Evolutionary conservation across 2,329 filamentous ascomycete species (phyloP), one percentile per base, ranked within the genome.

Genomic region (Scedosporium apiospermum): DNA sequence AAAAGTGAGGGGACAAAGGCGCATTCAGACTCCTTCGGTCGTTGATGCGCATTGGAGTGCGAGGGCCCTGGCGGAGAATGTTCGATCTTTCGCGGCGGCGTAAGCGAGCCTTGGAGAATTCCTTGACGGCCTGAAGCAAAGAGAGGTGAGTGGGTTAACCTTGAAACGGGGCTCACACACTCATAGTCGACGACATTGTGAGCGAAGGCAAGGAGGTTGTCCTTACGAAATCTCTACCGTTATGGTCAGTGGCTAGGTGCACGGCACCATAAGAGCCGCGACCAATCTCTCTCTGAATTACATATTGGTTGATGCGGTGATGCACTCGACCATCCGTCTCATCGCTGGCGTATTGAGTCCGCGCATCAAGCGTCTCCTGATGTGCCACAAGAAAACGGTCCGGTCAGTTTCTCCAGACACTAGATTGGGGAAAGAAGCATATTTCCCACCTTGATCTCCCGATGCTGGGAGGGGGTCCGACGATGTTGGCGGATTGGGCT

Each of bases 271-370:
- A 99, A 0, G 93, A 98, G 18, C 95, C 95, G 66, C 92, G 83
- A n/a, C 95, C 95, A 69, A 99, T 97, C 79, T 98, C 93, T 73
- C 96, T 89, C 73, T 89, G 88, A 71, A 99, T 95, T 63, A 89
- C 82, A 74, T 98, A 99, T 76, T 98, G 93, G 73, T 98, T 98
- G 77, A 98, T 93, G 63, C 87, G 85, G 71, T 96, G 91, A 71
- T 96, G 87, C 2, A 89, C 87, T 60, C 81, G 83, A 27, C 92
- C 92, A 70, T 96, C 91, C 67, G 88, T 81, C 68, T 93, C 88
- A 72, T 92, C 93, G 69, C 88, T 95, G 65, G 85, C 88, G 74
- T 96, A 96, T 71, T 95, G 87, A 34, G 91, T 93, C 64, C 86
- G 87, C 62, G 93, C 93, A 79, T 97, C 88, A 69, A 96, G 85